phyloP scores from a whole-genome alignment of 345 rosid species.

The Eucalyptus tenuipes region DNA sequence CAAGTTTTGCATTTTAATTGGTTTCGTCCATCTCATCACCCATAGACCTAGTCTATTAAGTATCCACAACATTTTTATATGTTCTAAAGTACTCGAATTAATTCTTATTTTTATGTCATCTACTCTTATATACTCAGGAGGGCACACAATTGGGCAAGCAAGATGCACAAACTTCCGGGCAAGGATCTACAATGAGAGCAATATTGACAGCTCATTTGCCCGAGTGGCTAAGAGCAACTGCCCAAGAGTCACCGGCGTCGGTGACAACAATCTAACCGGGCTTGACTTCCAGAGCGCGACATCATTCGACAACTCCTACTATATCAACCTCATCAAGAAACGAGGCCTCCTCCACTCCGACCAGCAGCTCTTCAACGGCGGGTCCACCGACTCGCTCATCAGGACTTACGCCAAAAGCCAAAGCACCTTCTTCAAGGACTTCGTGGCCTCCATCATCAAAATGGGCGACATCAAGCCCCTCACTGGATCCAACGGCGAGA shows the following conservation, averaged over 20 bases:
- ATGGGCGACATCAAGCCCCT: neutral
- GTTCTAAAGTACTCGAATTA: too few relatives aligned
- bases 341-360: conserved; percentile 37
- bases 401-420: conserved; percentile 19
- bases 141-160: conserved; percentile 49
- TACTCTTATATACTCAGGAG: neutral
- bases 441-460: neutral
- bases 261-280: conserved; percentile 16
- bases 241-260: conserved; percentile 4
- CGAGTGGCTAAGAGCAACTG: conserved; percentile 20
- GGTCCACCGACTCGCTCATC: conserved; percentile 28
- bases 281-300: conserved; percentile 40
- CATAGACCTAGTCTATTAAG: neutral
- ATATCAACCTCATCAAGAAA: conserved; percentile 30
- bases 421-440: neutral
- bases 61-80: too few relatives aligned
- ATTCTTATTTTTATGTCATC: too few relatives aligned
- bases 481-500: neutral
- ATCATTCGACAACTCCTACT: conserved; percentile 41
- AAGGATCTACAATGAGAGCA: conserved; percentile 33
- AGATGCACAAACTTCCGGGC: conserved; percentile 24
- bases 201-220: conserved; percentile 28
- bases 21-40: neutral
- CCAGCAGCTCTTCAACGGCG: conserved; percentile 30
- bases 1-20: neutral